Evolutionary conservation across 805 yeast genomes (phyloP).

Genomic region (Jamesozyma lodderae): DNA sequence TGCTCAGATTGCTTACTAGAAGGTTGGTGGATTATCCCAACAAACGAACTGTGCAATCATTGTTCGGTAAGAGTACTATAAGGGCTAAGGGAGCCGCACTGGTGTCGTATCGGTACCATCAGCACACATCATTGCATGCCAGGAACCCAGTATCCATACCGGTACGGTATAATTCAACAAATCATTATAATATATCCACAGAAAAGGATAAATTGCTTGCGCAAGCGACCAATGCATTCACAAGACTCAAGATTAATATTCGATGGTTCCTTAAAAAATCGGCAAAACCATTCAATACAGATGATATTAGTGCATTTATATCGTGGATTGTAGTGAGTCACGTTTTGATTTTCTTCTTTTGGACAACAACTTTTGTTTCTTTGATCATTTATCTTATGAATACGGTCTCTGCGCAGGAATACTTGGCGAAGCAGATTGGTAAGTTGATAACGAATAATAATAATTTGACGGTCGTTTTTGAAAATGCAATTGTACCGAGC

Average conservation of each 20-base stretch:
- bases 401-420: slow-evolving; percentile 50
- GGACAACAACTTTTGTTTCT: slow-evolving; percentile 89
- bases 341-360: slow-evolving; percentile 64
- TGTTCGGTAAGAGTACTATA: too few species aligned
- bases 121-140: too few species aligned
- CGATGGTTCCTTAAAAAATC: slow-evolving; percentile 73
- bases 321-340: slow-evolving; percentile 92
- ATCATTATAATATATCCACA: neutral
- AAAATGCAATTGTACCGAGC: slow-evolving; percentile 87
- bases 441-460: slow-evolving; percentile 76
- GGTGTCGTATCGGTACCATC: too few species aligned
- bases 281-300: slow-evolving; percentile 80
- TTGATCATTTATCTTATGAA: slow-evolving; percentile 66
- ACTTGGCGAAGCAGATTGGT: slow-evolving; percentile 74
- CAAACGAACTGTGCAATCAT: too few species aligned
- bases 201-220: slow-evolving; percentile 29
- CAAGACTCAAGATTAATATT: slow-evolving; percentile 40
- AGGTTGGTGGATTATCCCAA: too few species aligned
- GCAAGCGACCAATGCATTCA: slow-evolving; percentile 33
- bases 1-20: too few species aligned
- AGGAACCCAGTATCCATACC: too few species aligned
- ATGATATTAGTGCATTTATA: slow-evolving; percentile 81
- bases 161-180: neutral
- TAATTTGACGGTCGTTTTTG: slow-evolving; percentile 76
- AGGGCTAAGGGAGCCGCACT: too few species aligned